A percentile compares a stretch with the other conserved stretches of the same genome.
Conservation (phyloP, 129 eudicot genomes). For the Mikania micrantha region DNA sequence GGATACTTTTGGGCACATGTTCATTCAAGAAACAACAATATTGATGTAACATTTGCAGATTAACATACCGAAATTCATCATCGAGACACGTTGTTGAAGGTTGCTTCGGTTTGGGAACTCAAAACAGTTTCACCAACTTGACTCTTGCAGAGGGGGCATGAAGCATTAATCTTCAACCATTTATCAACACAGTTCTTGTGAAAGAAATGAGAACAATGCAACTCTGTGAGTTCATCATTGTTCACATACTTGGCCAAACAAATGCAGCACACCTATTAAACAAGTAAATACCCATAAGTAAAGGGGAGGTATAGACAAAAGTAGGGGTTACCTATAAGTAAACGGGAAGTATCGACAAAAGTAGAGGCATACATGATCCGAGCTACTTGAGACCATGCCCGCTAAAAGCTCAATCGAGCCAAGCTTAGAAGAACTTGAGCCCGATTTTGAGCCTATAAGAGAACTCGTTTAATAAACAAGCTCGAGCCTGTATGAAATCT, state of each 20-base stretch:
- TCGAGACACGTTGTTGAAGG: conserved; percentile 30
- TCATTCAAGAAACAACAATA: neutral
- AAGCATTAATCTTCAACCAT: conserved; percentile 37
- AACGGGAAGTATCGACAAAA: neutral
- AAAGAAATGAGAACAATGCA: conserved; percentile 71
- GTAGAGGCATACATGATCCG: no score
- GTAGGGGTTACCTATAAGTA: neutral
- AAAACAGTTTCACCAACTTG: conserved; percentile 60
- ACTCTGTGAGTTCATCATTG: conserved; percentile 77
- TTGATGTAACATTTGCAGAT: neutral
- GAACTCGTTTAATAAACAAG: no score
- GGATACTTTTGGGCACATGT: neutral
- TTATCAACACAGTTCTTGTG: conserved; percentile 85
- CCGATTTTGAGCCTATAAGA: no score
- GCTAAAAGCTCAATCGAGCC: no score
- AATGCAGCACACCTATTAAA: conserved; percentile 66
- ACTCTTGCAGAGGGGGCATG: conserved; percentile 81
- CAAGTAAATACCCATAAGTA: neutral
- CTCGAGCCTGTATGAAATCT: no score
- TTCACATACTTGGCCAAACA: conserved; percentile 73
- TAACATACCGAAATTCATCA: conserved; percentile 11
- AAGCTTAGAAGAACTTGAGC: no score
- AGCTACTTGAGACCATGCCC: neutral
- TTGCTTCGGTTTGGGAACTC: conserved; percentile 45
- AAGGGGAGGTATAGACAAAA: neutral